Base-by-base conservation (phyloP, 1,284 basidiomycete species). In the Trichosporon faecale region DNA sequence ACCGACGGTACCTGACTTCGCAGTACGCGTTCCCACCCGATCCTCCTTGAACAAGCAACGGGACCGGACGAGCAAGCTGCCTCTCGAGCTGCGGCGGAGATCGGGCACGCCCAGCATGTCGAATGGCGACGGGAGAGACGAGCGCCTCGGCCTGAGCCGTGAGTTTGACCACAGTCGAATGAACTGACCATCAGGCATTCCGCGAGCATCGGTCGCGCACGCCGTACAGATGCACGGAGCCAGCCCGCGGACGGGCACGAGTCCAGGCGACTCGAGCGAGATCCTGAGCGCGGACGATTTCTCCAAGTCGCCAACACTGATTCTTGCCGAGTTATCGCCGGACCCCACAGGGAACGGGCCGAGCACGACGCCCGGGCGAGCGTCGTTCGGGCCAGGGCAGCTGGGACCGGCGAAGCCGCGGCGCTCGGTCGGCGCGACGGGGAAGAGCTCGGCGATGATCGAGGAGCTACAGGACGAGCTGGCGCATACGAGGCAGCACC, bases 381-480 rank as follows among this genome's bases (percentile, higher is more conserved):
- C 49, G 23, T 52, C 49, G 49, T 52, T 52, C 21, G 49, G 49
- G 7, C 49, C n/a, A 23, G 49, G 37, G 9, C 35, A 64, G 14
- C 35, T 64, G 18, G 63, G 63, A 25, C 63, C 23, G 18, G 21
- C 35, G 6, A 64, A 27, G 37, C 37, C 63, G 35, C 63, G 61
- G 25, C 49, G 52, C n/a, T 63, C 65, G 1, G 31, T 61, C 2
- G 74, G 73, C 0, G 74, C 77, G 2, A 71, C 76, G 2, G 77
- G 71, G 6, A 73, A 78, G 25, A 80, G 76, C 61, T 78, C 79
- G 14, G 73, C 73, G 35, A 80, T 83, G 37, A 82, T 83, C 31
- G 80, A 82, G 65, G 73, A 70, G 2, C 70, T 83, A 21, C 82
- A 83, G 66, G 79, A 76, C 16, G 81, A 83, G 40, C 68, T 82